Evolutionary conservation across 1,284 basidiomycete species (phyloP).

Genomic region (Macrocybe sp.): DNA sequence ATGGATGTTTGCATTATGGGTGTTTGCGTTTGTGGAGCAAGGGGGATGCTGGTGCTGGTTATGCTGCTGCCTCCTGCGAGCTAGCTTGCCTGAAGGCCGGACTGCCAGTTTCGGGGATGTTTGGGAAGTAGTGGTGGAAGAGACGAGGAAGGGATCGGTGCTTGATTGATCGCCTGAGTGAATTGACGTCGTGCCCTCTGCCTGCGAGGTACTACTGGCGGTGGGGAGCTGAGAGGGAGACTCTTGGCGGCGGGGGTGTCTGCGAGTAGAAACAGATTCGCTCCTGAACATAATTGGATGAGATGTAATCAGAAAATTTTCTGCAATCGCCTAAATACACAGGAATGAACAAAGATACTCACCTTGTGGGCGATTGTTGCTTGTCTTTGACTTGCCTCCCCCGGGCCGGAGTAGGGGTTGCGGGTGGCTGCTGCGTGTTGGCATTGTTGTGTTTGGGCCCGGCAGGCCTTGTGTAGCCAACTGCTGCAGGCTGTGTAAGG

Average conservation of each 20-base stretch:
- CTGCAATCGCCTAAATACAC: conserved; percentile 4
- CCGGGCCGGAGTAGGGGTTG: conserved; percentile 7
- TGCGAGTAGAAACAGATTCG: conserved; percentile 39
- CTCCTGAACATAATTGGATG: conserved; percentile 29
- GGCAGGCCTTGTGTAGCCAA: conserved; percentile 3
- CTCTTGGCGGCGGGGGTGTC: conserved; percentile 48
- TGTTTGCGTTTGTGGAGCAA: conserved; percentile 28
- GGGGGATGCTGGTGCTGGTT: conserved; percentile 21
- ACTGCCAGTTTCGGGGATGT: conserved; percentile 17
- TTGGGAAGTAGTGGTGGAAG: conserved; percentile 31
- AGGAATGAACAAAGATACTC: conserved; percentile 2
- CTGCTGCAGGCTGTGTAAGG: conserved; percentile 15
- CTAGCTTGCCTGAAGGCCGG: conserved; percentile 48
- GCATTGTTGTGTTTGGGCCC: conserved; percentile 10
- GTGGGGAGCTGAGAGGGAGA: conserved; percentile 38
- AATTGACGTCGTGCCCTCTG: conserved; percentile 41
- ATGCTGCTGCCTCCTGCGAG: conserved; percentile 45
- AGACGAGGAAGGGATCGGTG: conserved; percentile 55
- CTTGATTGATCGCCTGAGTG: conserved; percentile 24
- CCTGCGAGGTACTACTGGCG: conserved; percentile 48
- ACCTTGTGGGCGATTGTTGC: conserved; percentile 8
- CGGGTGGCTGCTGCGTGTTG: conserved; percentile 1
- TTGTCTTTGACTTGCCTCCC: conserved; percentile 16
- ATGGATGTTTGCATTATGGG: too few relatives aligned
- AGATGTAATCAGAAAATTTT: conserved; percentile 5